Conservation (phyloP, 805 yeast genomes). For the Saccharomycopsis fodiens region DNA sequence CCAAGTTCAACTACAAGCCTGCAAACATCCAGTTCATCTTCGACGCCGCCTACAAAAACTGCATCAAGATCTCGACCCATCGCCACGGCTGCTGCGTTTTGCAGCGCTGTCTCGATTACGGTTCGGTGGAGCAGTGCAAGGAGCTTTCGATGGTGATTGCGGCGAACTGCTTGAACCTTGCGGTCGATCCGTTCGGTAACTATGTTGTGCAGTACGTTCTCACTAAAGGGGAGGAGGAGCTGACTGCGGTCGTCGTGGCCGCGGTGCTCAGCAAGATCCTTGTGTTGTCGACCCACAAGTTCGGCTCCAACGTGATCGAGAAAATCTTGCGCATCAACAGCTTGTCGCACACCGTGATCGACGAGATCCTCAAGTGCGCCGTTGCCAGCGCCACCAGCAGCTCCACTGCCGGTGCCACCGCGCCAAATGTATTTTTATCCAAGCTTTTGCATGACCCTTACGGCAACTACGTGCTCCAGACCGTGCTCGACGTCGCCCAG, state of each 20-base stretch:
- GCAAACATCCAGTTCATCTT: constrained; percentile 81
- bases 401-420: background rate
- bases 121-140: constrained; percentile 60
- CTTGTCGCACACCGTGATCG: constrained; percentile 39
- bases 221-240: constrained; percentile 33
- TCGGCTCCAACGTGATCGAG: constrained; percentile 91
- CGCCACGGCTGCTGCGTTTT: constrained; percentile 97
- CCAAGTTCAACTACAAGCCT: constrained; percentile 46
- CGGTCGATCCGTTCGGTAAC: constrained; percentile 93
- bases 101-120: constrained; percentile 91
- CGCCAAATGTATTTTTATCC: constrained; percentile 30
- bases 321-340: constrained; percentile 57
- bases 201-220: constrained; percentile 93
- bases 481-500: constrained; percentile 61
- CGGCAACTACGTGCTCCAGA: constrained; percentile 93
- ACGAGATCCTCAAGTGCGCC: constrained; percentile 36
- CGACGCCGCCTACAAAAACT: constrained; percentile 69
- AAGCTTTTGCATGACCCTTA: constrained; percentile 78
- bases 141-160: constrained; percentile 64
- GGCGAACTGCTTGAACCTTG: constrained; percentile 55
- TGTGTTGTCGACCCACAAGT: constrained; percentile 74
- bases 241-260: constrained; percentile 29
- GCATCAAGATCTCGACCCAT: constrained; percentile 83
- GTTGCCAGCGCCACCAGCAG: constrained; percentile 22
- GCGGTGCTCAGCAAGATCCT: constrained; percentile 29